These are phyloP conservation scores for Colletotrichum truncatum DNA, from an alignment of 2,329 filamentous ascomycete genomes.

Conservation along the genomic window DNA sequence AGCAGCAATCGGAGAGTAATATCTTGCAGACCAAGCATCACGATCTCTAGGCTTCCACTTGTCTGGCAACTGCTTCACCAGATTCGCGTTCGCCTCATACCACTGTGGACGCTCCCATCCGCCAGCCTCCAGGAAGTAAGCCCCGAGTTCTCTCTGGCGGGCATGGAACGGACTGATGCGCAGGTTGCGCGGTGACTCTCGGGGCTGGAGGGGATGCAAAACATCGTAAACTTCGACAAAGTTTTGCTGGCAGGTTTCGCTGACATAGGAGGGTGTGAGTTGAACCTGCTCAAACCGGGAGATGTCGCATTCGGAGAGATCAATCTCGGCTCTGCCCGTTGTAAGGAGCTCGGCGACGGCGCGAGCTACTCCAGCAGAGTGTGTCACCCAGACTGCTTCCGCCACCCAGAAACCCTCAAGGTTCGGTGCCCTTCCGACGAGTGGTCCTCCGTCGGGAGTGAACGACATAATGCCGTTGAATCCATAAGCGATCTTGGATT, in stretches of 20 bases:
- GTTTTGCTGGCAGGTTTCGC: conserved; percentile 67
- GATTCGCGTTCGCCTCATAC: conserved; percentile 64
- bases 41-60: conserved; percentile 64
- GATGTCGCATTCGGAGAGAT: conserved; percentile 67
- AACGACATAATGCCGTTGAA: conserved; percentile 76
- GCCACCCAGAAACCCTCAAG: conserved; percentile 71
- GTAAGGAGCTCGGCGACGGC: conserved; percentile 68
- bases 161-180: conserved; percentile 67
- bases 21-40: conserved; percentile 66
- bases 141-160: conserved; percentile 63
- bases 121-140: conserved; percentile 66
- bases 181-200: conserved; percentile 65
- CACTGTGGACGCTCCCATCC: conserved; percentile 72
- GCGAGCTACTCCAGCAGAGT: conserved; percentile 70
- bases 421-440: conserved; percentile 66
- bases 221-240: conserved; percentile 74
- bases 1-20: conserved; percentile 66
- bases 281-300: conserved; percentile 70
- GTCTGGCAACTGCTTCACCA: conserved; percentile 59
- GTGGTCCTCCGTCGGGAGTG: conserved; percentile 69
- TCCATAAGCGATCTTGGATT: conserved; percentile 63
- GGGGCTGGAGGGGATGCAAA: conserved; percentile 67
- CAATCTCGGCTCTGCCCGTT: conserved; percentile 61
- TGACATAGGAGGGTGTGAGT: conserved; percentile 62
- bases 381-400: conserved; percentile 74